Percentiles rank a stretch among this genome's conserved stretches.
Evolutionary conservation across 306 rosid species (phyloP).

Genomic region (Alnus glutinosa): DNA sequence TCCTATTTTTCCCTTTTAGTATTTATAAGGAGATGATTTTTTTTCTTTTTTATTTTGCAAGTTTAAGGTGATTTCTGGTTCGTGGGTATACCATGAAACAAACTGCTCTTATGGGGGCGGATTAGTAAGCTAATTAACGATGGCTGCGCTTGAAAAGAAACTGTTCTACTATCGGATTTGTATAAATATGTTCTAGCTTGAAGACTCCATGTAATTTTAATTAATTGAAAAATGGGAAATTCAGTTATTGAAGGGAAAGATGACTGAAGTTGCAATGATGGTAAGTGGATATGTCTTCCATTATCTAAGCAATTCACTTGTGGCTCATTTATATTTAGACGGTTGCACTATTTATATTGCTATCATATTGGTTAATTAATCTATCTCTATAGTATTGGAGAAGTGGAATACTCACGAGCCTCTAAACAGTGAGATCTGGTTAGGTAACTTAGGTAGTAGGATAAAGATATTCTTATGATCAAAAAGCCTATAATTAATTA

Average conservation of each 20-base stretch:
- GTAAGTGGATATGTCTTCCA: neutral
- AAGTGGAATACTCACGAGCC: constrained; percentile 35
- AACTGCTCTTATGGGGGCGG: constrained; percentile 16
- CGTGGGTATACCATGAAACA: constrained; percentile 17
- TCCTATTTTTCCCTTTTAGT: constrained; percentile 12
- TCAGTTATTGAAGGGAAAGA: constrained; percentile 1
- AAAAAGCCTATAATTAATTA: constrained; percentile 33
- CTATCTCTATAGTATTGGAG: neutral
- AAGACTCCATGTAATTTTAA: neutral
- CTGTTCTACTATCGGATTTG: neutral
- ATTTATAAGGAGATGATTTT: constrained; percentile 6
- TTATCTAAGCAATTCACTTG: no score
- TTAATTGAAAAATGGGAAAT: neutral
- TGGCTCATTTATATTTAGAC: neutral
- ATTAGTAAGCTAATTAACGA: neutral
- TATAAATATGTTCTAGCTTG: neutral
- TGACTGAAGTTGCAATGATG: neutral
- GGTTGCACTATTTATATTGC: neutral
- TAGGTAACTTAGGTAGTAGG: constrained; percentile 20
- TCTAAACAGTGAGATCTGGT: constrained; percentile 28
- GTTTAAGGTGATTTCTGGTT: constrained; percentile 25
- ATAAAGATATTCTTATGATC: constrained; percentile 16
- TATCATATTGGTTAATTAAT: no score
- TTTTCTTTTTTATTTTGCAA: constrained; percentile 3
- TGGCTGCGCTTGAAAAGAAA: neutral